Conservation (phyloP, 768 basidiomycete species). For the Macrolepiota fuliginosa region DNA sequence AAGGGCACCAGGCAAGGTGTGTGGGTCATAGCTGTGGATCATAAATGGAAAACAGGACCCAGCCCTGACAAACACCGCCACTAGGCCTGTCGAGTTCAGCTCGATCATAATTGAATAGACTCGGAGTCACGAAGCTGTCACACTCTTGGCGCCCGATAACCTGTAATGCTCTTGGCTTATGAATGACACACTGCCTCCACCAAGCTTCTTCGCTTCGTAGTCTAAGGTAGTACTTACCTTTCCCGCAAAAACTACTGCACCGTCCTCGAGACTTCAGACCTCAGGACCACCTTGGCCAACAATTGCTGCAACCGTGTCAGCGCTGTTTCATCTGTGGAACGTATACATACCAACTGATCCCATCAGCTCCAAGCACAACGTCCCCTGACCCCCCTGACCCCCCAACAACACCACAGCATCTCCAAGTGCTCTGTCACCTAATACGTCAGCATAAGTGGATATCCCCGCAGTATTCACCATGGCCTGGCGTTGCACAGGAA, state of each 20-base stretch:
- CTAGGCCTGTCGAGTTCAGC: neutral
- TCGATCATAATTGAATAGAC: neutral
- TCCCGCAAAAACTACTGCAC: neutral
- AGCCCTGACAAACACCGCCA: neutral
- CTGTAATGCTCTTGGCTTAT: neutral
- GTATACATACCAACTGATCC: constrained; percentile 4
- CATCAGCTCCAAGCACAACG: constrained; percentile 7
- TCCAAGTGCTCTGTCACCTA: neutral
- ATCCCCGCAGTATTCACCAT: constrained; percentile 33
- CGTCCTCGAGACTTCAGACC: neutral
- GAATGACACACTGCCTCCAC: neutral
- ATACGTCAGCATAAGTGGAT: neutral
- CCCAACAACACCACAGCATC: neutral
- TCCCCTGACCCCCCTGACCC: neutral
- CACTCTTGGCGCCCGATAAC: neutral
- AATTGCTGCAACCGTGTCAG: neutral
- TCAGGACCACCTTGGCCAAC: neutral
- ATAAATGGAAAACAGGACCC: neutral
- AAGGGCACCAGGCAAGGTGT: neutral
- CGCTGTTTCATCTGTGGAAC: neutral
- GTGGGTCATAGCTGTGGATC: neutral
- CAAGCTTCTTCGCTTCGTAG: neutral
- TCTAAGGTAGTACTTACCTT: neutral
- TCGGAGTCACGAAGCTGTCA: neutral
- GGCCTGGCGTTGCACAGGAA: constrained; percentile 82